phyloP scores from a whole-genome alignment of 1,139 yeast genomes.

The Suhomyces bokatorum region DNA sequence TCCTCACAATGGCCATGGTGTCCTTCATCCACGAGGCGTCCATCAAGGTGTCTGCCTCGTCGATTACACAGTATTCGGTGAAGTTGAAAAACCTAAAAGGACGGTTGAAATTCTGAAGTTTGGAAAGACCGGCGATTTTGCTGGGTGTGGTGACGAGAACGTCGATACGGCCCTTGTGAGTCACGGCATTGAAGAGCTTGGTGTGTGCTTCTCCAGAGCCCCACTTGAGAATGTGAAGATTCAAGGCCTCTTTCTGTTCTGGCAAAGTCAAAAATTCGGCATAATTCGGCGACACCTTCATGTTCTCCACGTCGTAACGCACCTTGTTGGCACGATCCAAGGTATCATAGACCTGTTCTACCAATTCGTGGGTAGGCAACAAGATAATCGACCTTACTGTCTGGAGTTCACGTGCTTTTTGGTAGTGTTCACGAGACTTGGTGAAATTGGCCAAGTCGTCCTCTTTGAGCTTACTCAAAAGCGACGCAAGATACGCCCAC shows the following conservation, averaged over 20 bases:
- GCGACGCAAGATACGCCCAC: slow-evolving; percentile 80
- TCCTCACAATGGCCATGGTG: slow-evolving; percentile 57
- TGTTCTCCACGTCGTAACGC: slow-evolving; percentile 22
- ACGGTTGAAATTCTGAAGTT: slow-evolving; percentile 43
- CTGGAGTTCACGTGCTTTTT: slow-evolving; percentile 31
- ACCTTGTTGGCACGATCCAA: slow-evolving; percentile 41
- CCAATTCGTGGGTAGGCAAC: slow-evolving; percentile 87
- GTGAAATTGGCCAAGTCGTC: slow-evolving; percentile 40
- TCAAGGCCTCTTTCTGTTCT: slow-evolving; percentile 31
- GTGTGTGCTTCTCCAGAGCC: slow-evolving; percentile 51
- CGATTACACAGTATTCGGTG: slow-evolving; percentile 70
- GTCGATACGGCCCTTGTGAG: slow-evolving; percentile 57
- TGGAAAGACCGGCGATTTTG: slow-evolving; percentile 51
- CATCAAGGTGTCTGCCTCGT: slow-evolving; percentile 93
- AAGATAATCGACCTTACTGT: slow-evolving; percentile 68
- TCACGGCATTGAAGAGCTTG: slow-evolving; percentile 49
- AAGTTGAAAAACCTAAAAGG: slow-evolving; percentile 50
- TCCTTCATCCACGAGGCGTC: slow-evolving; percentile 77
- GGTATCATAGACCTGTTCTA: slow-evolving; percentile 69
- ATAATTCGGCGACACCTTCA: slow-evolving; percentile 22
- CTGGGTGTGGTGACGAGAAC: slow-evolving; percentile 84
- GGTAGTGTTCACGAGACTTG: slow-evolving; percentile 33
- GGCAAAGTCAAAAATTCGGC: slow-evolving; percentile 27
- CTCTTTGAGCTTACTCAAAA: slow-evolving; percentile 66
- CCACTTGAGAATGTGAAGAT: slow-evolving; percentile 58